Evolutionary conservation across 2,329 filamentous ascomycete genomes (phyloP).

Genomic region (Fusarium verticillioides): DNA sequence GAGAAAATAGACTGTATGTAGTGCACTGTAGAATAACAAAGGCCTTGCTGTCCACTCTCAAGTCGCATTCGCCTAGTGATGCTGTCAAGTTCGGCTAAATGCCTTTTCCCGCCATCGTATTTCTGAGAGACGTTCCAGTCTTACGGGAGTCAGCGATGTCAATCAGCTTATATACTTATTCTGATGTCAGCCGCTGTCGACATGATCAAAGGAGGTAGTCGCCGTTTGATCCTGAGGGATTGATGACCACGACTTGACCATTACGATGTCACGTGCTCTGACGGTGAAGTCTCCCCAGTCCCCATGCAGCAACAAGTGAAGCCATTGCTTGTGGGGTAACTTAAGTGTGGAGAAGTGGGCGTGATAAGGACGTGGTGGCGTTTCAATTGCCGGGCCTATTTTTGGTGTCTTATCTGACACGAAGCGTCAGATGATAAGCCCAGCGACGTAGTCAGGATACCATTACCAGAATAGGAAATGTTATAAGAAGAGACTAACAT

Average conservation of each 20-base stretch:
- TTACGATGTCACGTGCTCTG: background rate
- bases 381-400: background rate
- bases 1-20: background rate
- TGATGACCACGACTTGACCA: background rate
- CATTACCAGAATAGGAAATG: background rate
- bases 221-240: background rate
- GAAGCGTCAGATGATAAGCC: background rate
- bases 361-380: background rate
- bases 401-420: background rate
- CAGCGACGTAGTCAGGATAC: background rate
- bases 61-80: rapidly evolving
- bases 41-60: rapidly evolving
- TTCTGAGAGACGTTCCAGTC: rapidly evolving
- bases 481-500: background rate
- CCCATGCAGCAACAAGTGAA: background rate
- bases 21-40: no score
- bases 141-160: background rate
- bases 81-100: background rate
- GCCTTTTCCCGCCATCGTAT: no score
- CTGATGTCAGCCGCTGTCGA: no score
- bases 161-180: no score
- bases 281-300: background rate
- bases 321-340: background rate
- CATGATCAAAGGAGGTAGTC: background rate
- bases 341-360: background rate